phyloP scores from a whole-genome alignment of 805 yeast species.

The Yarrowia keelungensis region DNA sequence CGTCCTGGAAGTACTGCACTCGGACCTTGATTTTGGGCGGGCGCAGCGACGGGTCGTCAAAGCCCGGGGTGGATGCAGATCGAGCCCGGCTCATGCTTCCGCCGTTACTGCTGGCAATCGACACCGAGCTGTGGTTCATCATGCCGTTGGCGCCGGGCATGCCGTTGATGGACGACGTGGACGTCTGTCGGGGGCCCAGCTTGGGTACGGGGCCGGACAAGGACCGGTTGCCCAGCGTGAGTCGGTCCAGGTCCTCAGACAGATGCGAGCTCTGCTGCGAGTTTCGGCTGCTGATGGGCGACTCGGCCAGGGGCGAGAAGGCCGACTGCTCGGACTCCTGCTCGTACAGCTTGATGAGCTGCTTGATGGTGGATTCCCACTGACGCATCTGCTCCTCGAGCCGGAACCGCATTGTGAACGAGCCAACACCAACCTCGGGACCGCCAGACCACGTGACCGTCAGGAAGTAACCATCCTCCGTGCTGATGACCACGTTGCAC shows the following conservation, averaged over 20 bases:
- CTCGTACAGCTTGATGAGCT: slow-evolving; percentile 37
- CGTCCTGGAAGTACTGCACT: slow-evolving; percentile 49
- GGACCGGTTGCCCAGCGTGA: slow-evolving; percentile 31
- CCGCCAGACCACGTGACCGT: slow-evolving; percentile 43
- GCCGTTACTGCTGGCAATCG: slow-evolving; percentile 31
- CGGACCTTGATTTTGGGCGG: slow-evolving; percentile 48
- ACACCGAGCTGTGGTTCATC: slow-evolving; percentile 34
- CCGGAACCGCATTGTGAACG: slow-evolving; percentile 79
- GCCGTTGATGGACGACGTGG: slow-evolving; percentile 25
- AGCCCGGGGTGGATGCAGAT: slow-evolving; percentile 40
- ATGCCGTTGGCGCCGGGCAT: slow-evolving; percentile 7
- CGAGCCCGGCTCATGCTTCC: slow-evolving; percentile 34
- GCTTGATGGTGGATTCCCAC: slow-evolving; percentile 63
- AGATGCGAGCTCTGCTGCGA: slow-evolving; percentile 38
- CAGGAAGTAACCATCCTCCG: slow-evolving; percentile 47
- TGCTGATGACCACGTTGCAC: slow-evolving; percentile 52
- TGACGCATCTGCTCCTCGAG: slow-evolving; percentile 82
- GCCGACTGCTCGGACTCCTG: slow-evolving; percentile 14
- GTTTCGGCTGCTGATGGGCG: slow-evolving; percentile 32
- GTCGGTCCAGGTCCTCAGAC: slow-evolving; percentile 39
- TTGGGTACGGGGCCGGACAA: slow-evolving; percentile 32
- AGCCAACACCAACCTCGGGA: slow-evolving; percentile 42
- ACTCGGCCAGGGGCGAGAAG: slow-evolving; percentile 27
- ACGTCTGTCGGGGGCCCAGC: slow-evolving; percentile 16
- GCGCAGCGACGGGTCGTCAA: slow-evolving; percentile 3